Evolutionary conservation across 352 stramenopile species (phyloP).

Genomic region (Thalassiosira pacifica): DNA sequence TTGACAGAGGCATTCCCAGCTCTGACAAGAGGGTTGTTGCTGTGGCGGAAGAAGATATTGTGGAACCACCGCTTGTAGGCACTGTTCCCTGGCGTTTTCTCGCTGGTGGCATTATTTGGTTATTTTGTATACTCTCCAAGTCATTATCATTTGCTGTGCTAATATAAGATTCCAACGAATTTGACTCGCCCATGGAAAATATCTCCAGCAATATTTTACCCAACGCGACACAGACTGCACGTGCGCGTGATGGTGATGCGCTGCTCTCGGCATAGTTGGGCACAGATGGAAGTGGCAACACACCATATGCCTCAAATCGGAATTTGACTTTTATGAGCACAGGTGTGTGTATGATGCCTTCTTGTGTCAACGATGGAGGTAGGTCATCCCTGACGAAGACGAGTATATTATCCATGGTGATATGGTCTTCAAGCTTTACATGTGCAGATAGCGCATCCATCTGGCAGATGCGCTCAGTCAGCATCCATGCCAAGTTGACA

Average conservation of each 20-base stretch:
- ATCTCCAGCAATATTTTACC: constrained; percentile 29
- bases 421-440: constrained; percentile 12
- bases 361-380: background rate
- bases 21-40: constrained; percentile 10
- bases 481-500: constrained; percentile 1
- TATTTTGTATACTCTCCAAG: background rate
- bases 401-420: background rate
- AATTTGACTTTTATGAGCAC: background rate
- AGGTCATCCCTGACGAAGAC: constrained; percentile 1
- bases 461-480: constrained; percentile 5
- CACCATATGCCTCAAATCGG: background rate
- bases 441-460: background rate
- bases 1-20: constrained; percentile 17
- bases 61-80: background rate
- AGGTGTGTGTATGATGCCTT: background rate
- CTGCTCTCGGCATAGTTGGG: background rate
- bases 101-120: constrained; percentile 2
- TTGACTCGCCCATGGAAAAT: constrained; percentile 21
- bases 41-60: background rate
- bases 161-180: background rate
- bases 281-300: background rate
- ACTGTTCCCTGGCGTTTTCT: background rate
- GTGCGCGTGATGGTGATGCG: background rate
- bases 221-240: constrained; percentile 10
- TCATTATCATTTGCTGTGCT: background rate